Evolutionary conservation across 176 grass and related monocot species (phyloP).

Genomic region (Oryza meyeriana): DNA sequence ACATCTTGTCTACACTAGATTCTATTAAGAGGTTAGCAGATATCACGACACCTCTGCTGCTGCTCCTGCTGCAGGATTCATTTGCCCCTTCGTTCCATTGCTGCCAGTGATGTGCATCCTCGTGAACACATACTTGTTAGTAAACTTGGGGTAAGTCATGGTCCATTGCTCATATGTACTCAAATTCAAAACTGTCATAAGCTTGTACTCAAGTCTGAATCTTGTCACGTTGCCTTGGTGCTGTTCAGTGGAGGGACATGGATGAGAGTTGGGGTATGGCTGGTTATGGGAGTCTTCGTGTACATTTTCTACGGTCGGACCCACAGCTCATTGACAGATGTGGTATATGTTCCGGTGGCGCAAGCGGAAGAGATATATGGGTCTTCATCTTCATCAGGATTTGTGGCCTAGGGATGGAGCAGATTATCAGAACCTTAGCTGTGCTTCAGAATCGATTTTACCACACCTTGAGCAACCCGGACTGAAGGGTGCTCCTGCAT

Average conservation of each 20-base stretch:
- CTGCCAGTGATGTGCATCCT: slow-evolving; percentile 77
- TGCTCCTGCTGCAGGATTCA: slow-evolving; percentile 50
- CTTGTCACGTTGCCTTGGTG: neutral
- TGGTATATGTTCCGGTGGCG: slow-evolving; percentile 73
- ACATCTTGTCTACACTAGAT: neutral
- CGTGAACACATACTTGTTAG: slow-evolving; percentile 66
- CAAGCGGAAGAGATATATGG: slow-evolving; percentile 72
- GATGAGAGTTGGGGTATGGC: slow-evolving; percentile 71
- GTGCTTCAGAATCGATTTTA: neutral
- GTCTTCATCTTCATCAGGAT: slow-evolving; percentile 18
- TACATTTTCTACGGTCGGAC: slow-evolving; percentile 84
- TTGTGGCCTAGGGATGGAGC: slow-evolving; percentile 32
- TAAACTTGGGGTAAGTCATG: slow-evolving; percentile 64
- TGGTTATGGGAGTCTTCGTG: slow-evolving; percentile 78
- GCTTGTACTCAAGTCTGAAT: neutral
- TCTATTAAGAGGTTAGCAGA: neutral
- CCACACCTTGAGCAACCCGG: neutral
- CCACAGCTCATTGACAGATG: slow-evolving; percentile 76
- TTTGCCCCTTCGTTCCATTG: slow-evolving; percentile 66
- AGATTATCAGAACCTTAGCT: neutral
- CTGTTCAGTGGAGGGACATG: slow-evolving; percentile 70
- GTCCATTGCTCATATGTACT: neutral
- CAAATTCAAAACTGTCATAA: neutral
- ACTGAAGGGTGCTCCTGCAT: neutral
- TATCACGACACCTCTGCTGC: neutral